These are phyloP conservation scores for Alternaria panax DNA, from an alignment of 2,329 filamentous ascomycete genomes.

Conservation along the genomic window DNA sequence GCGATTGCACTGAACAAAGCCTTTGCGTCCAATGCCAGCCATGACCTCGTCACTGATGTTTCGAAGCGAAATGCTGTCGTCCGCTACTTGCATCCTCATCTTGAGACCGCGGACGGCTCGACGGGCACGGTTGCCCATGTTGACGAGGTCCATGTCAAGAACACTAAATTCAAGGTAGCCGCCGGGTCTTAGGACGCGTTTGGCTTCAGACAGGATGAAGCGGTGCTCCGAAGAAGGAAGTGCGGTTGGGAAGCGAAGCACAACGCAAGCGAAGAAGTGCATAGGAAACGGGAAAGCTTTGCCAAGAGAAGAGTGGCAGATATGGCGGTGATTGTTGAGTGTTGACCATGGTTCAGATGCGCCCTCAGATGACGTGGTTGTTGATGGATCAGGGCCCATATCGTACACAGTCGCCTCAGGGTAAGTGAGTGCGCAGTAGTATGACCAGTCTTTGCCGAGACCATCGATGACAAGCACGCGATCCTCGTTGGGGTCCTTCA, in stretches of 20 bases:
- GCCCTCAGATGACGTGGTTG: slow-evolving; percentile 22
- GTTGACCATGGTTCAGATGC: slow-evolving; percentile 45
- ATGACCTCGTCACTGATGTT: slow-evolving; percentile 65
- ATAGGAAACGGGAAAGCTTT: slow-evolving; percentile 77
- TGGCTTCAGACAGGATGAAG: slow-evolving; percentile 75
- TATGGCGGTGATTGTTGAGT: slow-evolving; percentile 74
- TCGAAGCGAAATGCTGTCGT: slow-evolving; percentile 67
- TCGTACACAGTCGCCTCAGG: slow-evolving; percentile 79
- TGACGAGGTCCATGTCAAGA: slow-evolving; percentile 80
- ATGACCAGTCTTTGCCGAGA: slow-evolving; percentile 89
- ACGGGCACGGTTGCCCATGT: slow-evolving; percentile 77
- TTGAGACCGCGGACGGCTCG: slow-evolving; percentile 75
- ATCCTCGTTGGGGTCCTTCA: slow-evolving; percentile 65
- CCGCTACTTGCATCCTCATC: slow-evolving; percentile 69
- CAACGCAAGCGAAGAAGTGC: slow-evolving; percentile 77
- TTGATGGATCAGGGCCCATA: slow-evolving; percentile 55
- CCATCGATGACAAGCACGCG: slow-evolving; percentile 81
- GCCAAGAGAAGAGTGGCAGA: slow-evolving; percentile 69
- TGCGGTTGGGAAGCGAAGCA: slow-evolving; percentile 77
- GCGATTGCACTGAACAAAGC: slow-evolving; percentile 75
- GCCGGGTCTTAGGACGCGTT: slow-evolving; percentile 77
- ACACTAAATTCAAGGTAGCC: slow-evolving; percentile 82
- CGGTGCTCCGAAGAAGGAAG: slow-evolving; percentile 73
- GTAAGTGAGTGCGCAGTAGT: slow-evolving; percentile 83
- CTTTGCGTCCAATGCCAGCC: slow-evolving; percentile 70